phyloP scores from a whole-genome alignment of 2,329 filamentous ascomycete species.

The Claviceps cyperi region DNA sequence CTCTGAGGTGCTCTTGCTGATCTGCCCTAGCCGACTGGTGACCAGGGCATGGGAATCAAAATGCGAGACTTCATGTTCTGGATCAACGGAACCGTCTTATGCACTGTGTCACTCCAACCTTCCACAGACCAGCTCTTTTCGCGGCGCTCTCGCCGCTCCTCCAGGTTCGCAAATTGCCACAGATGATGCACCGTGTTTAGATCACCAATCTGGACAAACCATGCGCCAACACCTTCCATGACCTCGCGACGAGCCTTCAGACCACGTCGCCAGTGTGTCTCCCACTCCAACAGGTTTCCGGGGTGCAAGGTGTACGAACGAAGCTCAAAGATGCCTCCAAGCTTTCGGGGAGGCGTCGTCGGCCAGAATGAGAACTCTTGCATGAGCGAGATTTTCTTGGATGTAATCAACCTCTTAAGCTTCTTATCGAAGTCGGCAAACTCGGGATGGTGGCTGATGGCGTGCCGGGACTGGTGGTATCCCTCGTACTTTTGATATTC shows the following conservation, averaged over 20 bases:
- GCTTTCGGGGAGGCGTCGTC: conserved; percentile 73
- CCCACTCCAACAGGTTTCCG: conserved; percentile 93
- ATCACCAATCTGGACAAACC: conserved; percentile 97
- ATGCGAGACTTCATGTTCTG: conserved; percentile 93
- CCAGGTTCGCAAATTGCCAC: conserved; percentile 95
- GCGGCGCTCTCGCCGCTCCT: conserved; percentile 77
- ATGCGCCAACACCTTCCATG: conserved; percentile 96
- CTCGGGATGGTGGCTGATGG: conserved; percentile 68
- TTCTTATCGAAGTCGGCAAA: conserved; percentile 73
- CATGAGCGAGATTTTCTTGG: conserved; percentile 86
- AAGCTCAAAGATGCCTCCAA: conserved; percentile 89
- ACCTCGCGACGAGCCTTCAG: conserved; percentile 84
- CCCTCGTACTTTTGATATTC: conserved; percentile 96
- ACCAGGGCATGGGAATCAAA: conserved; percentile 91
- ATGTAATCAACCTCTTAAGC: conserved; percentile 70
- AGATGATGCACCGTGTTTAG: conserved; percentile 96
- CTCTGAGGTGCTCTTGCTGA: not conserved
- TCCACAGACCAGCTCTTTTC: conserved; percentile 93
- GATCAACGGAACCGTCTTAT: conserved; percentile 96
- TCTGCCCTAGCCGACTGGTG: conserved; percentile 58
- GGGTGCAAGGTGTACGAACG: conserved; percentile 94
- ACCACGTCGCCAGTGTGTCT: conserved; percentile 92
- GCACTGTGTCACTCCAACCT: conserved; percentile 93
- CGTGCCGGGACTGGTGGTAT: conserved; percentile 82
- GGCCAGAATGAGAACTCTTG: conserved; percentile 99